Conservation (phyloP, 2,329 filamentous ascomycete species). For the Volutella citrinella region DNA sequence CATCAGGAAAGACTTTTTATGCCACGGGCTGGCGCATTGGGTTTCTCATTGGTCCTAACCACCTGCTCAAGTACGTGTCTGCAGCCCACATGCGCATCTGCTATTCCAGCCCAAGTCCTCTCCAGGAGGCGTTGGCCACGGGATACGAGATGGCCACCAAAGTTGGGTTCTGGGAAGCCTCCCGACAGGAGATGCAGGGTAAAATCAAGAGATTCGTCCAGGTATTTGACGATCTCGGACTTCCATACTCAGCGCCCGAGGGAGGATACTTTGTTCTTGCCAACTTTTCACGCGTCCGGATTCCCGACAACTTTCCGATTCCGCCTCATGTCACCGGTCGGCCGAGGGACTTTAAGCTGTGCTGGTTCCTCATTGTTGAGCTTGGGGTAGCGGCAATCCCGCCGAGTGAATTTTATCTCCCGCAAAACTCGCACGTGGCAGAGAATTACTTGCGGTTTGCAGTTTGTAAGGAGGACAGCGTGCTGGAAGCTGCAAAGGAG, state of each 20-base stretch:
- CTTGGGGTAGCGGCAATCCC: constrained; percentile 90
- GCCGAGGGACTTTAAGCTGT: constrained; percentile 83
- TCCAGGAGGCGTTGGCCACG: constrained; percentile 92
- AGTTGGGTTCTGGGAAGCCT: constrained; percentile 81
- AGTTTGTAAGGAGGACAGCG: constrained; percentile 83
- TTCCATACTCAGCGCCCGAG: constrained; percentile 85
- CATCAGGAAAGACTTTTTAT: constrained; percentile 95
- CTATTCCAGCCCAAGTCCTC: constrained; percentile 84
- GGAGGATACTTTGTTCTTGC: constrained; percentile 95
- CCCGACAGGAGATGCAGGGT: constrained; percentile 77
- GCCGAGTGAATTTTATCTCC: constrained; percentile 89
- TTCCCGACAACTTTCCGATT: constrained; percentile 80
- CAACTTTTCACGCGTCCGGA: constrained; percentile 80
- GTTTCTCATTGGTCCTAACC: constrained; percentile 83
- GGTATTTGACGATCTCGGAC: constrained; percentile 68
- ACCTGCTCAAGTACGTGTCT: constrained; percentile 84
- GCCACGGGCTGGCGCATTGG: constrained; percentile 92
- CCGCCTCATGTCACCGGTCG: constrained; percentile 71
- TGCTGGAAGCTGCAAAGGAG: constrained; percentile 71
- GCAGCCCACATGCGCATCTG: constrained; percentile 93
- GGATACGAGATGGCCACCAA: constrained; percentile 86
- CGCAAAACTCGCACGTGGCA: constrained; percentile 70
- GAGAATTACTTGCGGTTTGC: constrained; percentile 88
- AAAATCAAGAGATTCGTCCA: constrained; percentile 84
- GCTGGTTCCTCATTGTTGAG: constrained; percentile 91